Evolutionary conservation across 176 grass and related monocot genomes (phyloP).

Genomic region (Dactylis glomerata): DNA sequence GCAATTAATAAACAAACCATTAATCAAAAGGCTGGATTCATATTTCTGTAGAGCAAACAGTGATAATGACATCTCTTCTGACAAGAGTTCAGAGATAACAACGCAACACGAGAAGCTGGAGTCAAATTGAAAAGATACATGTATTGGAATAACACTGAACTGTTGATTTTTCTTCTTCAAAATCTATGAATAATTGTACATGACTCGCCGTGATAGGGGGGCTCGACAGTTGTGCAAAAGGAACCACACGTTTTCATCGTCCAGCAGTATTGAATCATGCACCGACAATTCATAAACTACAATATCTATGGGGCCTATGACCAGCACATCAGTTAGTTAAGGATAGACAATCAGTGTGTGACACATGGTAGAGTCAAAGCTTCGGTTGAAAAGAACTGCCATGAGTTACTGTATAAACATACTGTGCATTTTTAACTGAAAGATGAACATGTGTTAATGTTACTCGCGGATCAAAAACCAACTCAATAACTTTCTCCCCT

Average conservation of each 20-base stretch:
- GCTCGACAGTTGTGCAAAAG: background rate
- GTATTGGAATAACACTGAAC: background rate
- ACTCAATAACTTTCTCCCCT: too few species aligned
- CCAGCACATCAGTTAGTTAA: constrained; percentile 2
- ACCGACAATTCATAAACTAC: constrained; percentile 31
- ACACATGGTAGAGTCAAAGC: constrained; percentile 25
- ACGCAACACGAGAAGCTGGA: background rate
- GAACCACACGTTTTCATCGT: constrained; percentile 53
- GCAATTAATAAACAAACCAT: background rate
- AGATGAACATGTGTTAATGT: background rate
- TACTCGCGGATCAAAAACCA: too few species aligned
- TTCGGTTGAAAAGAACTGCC: background rate
- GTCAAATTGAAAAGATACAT: background rate
- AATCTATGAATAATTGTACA: background rate
- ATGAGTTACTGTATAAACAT: background rate
- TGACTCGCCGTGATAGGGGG: background rate
- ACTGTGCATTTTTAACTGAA: background rate
- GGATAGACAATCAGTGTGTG: constrained; percentile 4
- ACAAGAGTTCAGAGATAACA: background rate
- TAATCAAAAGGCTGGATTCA: background rate
- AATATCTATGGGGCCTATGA: constrained; percentile 36
- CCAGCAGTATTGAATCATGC: constrained; percentile 29
- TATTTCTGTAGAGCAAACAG: background rate
- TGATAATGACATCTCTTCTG: background rate
- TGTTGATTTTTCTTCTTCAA: background rate